These are phyloP conservation scores for Chlorella sp. DNA, from an alignment of 139 green algal species.

Conservation along the genomic window DNA sequence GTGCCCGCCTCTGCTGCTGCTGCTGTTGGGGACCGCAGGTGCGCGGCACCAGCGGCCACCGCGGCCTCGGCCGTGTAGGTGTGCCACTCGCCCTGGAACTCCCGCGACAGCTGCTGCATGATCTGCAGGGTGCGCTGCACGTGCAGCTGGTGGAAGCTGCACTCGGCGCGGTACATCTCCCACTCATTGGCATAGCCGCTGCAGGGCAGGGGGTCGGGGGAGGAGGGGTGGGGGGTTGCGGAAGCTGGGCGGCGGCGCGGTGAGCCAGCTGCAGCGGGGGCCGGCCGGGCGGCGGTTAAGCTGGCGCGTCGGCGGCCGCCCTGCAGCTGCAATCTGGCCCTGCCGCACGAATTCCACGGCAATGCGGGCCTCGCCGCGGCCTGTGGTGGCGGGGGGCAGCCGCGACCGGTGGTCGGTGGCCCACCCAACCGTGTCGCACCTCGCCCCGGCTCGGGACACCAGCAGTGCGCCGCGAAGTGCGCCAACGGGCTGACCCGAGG, in stretches of 20 bases:
- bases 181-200: constrained; percentile 12
- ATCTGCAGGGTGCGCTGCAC: neutral
- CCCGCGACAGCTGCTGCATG: neutral
- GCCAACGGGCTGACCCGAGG: too few species aligned
- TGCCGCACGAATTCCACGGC: too few species aligned
- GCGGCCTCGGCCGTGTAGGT: neutral
- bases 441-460: neutral
- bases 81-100: neutral
- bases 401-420: too few species aligned
- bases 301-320: too few species aligned
- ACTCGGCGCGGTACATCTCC: constrained; percentile 27
- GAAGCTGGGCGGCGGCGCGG: too few species aligned
- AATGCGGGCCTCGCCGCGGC: too few species aligned
- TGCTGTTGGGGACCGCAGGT: neutral
- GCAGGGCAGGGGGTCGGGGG: too few species aligned
- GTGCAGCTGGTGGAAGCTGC: neutral
- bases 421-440: too few species aligned
- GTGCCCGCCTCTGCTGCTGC: neutral
- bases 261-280: neutral
- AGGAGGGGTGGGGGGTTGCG: too few species aligned
- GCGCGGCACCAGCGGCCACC: neutral
- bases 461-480: neutral
- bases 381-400: too few species aligned
- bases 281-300: neutral
- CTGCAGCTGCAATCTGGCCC: too few species aligned